Evolutionary conservation across 805 yeast species (phyloP), one percentile per base, ranked within the genome.

Genomic region (Starmerella potacharoeniae): DNA sequence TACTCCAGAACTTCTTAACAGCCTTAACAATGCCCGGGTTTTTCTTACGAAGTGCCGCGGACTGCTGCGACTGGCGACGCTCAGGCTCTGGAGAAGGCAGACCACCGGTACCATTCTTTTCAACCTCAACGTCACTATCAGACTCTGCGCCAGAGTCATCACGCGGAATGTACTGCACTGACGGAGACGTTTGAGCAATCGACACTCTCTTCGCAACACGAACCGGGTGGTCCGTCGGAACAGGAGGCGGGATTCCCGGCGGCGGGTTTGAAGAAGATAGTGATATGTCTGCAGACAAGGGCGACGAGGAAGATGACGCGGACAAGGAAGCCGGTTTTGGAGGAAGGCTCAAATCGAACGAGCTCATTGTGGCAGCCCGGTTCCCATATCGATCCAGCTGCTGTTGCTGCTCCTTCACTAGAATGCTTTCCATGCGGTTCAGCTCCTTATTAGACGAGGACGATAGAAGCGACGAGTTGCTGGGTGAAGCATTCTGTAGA

Each of bases 371-470:
- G 5, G 56, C 49, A 7, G 57, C 60, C 7, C 61, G 52, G 22
- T 37, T 6, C 35, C 59, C 58, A 43, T 58, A 56, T 8, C 53
- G 44, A 31, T 54, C 58, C 7, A 41, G 52, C n/a, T 51, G 47
- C 39, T 58, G 60, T 35, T 47, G 55, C 46, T 57, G 55, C 44
- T 58, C 61, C 43, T 57, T 56, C 14, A 51, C 55, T 4, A 59
- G 49, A 35, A 54, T 54, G 42, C 49, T 39, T 35, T 43, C 44
- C 37, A 54, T 29, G 42, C 53, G 54, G 35, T 47, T 48, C 2
- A 53, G 45, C 33, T 31, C 40, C n/a, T 50, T 50, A 11, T 17
- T 10, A 36, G 33, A 14, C 4, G 33, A 42, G 8, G 33, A 34
- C 13, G 34, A 29, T n/a, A 22, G 30, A 6, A 46, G 30, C 9